These are phyloP conservation scores for Arthromyces matolae DNA, from an alignment of 768 basidiomycete genomes.

Conservation along the genomic window DNA sequence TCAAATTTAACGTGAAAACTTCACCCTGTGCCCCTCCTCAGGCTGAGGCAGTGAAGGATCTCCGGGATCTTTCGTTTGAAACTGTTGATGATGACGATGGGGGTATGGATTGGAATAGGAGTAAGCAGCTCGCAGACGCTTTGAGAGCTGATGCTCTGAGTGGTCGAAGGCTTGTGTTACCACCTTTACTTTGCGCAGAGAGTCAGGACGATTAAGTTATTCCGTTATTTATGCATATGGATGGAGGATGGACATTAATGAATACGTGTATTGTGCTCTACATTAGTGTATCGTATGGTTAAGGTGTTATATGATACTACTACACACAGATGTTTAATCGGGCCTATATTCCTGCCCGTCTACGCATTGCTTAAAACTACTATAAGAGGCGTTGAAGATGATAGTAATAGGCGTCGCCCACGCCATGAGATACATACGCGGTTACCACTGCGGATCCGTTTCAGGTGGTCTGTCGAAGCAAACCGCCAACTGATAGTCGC, in stretches of 20 bases:
- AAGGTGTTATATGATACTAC: no score
- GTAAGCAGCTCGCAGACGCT: conserved; percentile 27
- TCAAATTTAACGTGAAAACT: conserved; percentile 4
- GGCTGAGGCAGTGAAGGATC: neutral
- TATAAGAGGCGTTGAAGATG: no score
- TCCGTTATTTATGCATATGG: neutral
- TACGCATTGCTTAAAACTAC: no score
- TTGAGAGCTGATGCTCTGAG: conserved; percentile 25
- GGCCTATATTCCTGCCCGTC: no score
- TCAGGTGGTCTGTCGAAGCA: conserved; percentile 23
- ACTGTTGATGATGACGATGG: conserved; percentile 27
- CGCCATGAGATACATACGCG: no score
- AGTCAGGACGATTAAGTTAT: conserved; percentile 6
- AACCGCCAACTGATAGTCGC: conserved; percentile 20
- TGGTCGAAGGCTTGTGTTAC: conserved; percentile 28
- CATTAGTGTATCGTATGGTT: no score
- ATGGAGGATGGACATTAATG: no score
- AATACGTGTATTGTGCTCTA: no score
- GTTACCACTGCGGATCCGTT: conserved; percentile 20
- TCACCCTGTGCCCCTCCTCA: neutral
- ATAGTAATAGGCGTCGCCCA: no score
- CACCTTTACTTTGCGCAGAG: conserved; percentile 30
- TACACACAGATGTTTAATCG: no score
- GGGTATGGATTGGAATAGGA: conserved; percentile 36
- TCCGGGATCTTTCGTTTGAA: conserved; percentile 18